These are phyloP conservation scores for Galium porrigens DNA, from an alignment of 305 asterid species.

Conservation along the genomic window DNA sequence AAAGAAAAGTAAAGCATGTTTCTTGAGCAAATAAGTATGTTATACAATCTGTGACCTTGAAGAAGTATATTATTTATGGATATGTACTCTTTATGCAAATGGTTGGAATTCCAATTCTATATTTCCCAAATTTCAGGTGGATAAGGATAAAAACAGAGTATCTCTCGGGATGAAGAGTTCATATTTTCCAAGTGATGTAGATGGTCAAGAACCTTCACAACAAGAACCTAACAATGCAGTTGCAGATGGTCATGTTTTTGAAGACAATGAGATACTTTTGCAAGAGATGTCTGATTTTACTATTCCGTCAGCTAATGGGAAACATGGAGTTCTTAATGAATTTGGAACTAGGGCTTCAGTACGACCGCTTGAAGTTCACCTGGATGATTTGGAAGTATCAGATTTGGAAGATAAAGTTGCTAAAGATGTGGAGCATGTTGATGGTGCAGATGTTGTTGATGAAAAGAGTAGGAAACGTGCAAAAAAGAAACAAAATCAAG, in stretches of 20 bases:
- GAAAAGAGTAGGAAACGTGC: slow-evolving; percentile 40
- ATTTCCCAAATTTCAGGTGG: slow-evolving; percentile 41
- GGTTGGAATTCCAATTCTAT: neutral
- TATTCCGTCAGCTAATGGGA: slow-evolving; percentile 25
- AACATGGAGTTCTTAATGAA: slow-evolving; percentile 35
- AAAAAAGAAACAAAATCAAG: slow-evolving; percentile 52
- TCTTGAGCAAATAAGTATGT: neutral
- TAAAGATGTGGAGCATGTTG: slow-evolving; percentile 24
- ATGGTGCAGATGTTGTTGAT: slow-evolving; percentile 25
- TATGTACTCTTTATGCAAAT: too few relatives aligned
- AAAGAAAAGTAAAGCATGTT: neutral
- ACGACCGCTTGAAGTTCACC: slow-evolving; percentile 76
- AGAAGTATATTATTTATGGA: too few relatives aligned
- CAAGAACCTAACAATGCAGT: slow-evolving; percentile 17
- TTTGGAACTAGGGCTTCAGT: slow-evolving; percentile 65
- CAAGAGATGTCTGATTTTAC: slow-evolving; percentile 15
- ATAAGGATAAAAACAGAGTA: slow-evolving; percentile 62
- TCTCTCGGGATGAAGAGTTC: slow-evolving; percentile 86
- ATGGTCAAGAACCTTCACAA: slow-evolving; percentile 21
- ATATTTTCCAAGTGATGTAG: slow-evolving; percentile 36
- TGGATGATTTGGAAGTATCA: slow-evolving; percentile 50
- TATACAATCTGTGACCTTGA: too few relatives aligned
- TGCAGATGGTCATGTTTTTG: slow-evolving; percentile 23
- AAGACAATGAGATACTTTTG: slow-evolving; percentile 19
- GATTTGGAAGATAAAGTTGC: slow-evolving; percentile 28